Conservation (phyloP, 139 green algal genomes). For the Picochlorum sp. region DNA sequence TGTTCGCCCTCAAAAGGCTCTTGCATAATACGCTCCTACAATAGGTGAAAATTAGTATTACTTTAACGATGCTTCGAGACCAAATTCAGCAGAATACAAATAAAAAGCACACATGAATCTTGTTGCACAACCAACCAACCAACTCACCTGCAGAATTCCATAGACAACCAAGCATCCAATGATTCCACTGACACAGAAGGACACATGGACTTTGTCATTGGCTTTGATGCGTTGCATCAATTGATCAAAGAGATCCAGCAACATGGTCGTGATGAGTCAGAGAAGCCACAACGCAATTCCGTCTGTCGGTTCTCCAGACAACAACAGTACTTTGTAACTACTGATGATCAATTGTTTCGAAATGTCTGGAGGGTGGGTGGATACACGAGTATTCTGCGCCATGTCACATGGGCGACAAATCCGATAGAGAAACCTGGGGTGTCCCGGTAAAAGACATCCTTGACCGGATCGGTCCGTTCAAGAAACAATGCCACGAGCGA, state of each 20-base stretch:
- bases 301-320: too few species aligned
- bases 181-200: constrained; percentile 38
- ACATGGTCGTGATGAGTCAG: not conserved
- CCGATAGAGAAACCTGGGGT: too few species aligned
- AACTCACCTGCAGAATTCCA: constrained; percentile 51
- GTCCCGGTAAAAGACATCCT: too few species aligned
- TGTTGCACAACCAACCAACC: not conserved
- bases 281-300: too few species aligned
- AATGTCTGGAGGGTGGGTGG: too few species aligned
- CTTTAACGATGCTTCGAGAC: not conserved
- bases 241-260: constrained; percentile 18
- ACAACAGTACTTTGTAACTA: too few species aligned
- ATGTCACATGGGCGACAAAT: too few species aligned
- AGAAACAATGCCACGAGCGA: too few species aligned
- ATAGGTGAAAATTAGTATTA: too few species aligned
- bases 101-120: not conserved
- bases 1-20: constrained; percentile 46
- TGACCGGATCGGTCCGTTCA: too few species aligned
- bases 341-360: too few species aligned
- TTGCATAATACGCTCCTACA: constrained; percentile 93
- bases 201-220: constrained; percentile 36
- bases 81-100: not conserved
- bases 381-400: too few species aligned
- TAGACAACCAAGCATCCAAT: constrained; percentile 56
- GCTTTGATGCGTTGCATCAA: constrained; percentile 12